Conservation (phyloP, 208 protist genomes). For the Histomonas meleagridis region DNA sequence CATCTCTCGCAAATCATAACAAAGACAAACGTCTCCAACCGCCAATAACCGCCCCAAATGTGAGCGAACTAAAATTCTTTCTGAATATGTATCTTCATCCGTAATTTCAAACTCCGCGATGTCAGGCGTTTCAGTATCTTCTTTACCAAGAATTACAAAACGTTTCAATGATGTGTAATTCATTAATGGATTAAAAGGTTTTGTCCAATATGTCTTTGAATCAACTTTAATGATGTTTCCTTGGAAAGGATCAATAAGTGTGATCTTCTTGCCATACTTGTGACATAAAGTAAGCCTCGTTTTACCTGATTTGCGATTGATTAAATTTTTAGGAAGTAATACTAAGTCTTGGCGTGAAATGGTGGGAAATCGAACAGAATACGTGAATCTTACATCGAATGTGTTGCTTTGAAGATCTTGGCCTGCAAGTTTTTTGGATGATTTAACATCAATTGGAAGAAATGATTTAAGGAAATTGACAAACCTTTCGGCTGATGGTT, state of each 20-base stretch:
- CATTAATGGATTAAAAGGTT: not conserved
- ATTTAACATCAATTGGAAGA: not conserved
- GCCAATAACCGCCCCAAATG: not conserved
- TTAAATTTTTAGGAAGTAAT: not conserved
- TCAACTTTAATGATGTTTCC: not conserved
- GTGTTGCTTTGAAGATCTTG: not conserved
- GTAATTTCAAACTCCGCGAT: not conserved
- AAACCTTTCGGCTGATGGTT: not conserved
- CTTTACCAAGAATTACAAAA: not conserved
- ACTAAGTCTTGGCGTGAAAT: not conserved
- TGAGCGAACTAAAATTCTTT: not conserved
- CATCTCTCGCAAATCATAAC: not conserved
- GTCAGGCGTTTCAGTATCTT: not conserved
- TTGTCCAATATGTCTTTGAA: not conserved
- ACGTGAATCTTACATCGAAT: not conserved
- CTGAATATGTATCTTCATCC: conserved; percentile 10
- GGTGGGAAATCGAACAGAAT: not conserved
- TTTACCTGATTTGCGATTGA: not conserved
- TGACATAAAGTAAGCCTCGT: not conserved
- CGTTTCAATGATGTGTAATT: not conserved
- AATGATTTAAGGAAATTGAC: not conserved
- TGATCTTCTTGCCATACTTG: not conserved
- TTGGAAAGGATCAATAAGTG: not conserved
- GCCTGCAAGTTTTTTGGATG: not conserved
- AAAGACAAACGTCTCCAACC: not conserved